Base-by-base conservation (phyloP, 805 yeast species). In the Wickerhamomyces subpelliculosus region DNA sequence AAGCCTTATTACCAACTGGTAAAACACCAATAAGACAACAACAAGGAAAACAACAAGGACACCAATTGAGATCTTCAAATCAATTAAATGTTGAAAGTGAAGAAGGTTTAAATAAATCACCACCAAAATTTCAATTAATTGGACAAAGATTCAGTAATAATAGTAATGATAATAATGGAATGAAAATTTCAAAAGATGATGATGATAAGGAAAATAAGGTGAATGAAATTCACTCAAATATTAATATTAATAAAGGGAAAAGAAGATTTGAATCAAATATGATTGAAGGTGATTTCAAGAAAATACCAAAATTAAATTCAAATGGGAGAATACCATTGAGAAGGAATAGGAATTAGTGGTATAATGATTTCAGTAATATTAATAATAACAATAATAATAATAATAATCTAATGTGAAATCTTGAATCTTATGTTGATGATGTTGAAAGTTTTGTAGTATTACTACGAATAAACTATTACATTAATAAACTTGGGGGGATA, bases 41-140 rank as follows among this genome's bases (percentile, higher is more conserved):
- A 1, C 34, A 51, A 8, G 38, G 28, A 9, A 14, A 52, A 8
- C 55, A n/a, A n/a, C n/a, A n/a, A n/a, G n/a, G n/a, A n/a, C n/a
- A n/a, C n/a, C n/a, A n/a, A n/a, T n/a, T n/a, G n/a, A n/a, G n/a
- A n/a, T n/a, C n/a, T n/a, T n/a, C 57, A 12, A 23, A 26, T 13
- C 41, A 37, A 16, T 20, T 11, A 2, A 14, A 21, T 13, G 35
- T 33, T 11, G n/a, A 32, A 4, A 39, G 38, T 17, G 11, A 22
- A 2, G 32, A 29, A 9, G 18, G 12, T 11, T 29, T 29, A 14
- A 6, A 23, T 3, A 40, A 39, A 12, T 47, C 55, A 7, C 55
- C 58, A 5, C 58, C 58, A 16, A 54, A 54, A 21, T 54, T 52
- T 36, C 51, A 52, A 17, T 36, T 53, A 36, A 52, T 52, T 28